Percentiles rank a stretch among this genome's conserved stretches.
phyloP scores from a whole-genome alignment of 75 land plant species.

The Picea glauca region DNA sequence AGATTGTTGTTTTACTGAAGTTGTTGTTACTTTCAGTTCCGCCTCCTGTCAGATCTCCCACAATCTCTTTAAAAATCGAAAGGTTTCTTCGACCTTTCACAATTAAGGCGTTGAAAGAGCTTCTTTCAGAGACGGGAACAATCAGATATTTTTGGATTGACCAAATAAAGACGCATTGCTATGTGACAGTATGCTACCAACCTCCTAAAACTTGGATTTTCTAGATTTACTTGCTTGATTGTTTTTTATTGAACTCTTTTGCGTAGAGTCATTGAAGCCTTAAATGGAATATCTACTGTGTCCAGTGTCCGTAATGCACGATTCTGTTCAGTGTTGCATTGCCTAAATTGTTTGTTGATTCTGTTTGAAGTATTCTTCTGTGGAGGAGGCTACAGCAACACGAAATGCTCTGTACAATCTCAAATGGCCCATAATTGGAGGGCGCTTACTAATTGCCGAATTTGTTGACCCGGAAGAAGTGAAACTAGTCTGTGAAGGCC shows the following conservation, averaged over 20 bases:
- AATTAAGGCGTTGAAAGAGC: conserved; percentile 42
- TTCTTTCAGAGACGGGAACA: conserved; percentile 36
- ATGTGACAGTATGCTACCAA: conserved; percentile 32
- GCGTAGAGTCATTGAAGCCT: not conserved
- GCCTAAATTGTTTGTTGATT: conserved; percentile 11
- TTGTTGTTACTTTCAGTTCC: conserved; percentile 25
- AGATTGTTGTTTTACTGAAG: not conserved
- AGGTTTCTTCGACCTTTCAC: conserved; percentile 52
- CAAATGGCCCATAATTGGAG: conserved; percentile 42
- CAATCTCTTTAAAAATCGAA: conserved; percentile 37
- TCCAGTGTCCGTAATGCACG: not conserved
- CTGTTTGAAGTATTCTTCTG: conserved; percentile 34
- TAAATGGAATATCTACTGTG: conserved; percentile 1
- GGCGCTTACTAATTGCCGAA: conserved; percentile 39
- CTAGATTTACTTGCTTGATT: not conserved
- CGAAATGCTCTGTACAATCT: conserved; percentile 39
- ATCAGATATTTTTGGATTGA: conserved; percentile 45
- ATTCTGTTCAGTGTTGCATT: not conserved
- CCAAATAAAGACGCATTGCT: conserved; percentile 59
- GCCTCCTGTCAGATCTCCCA: conserved; percentile 24
- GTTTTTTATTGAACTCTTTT: not conserved
- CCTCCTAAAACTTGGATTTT: not conserved
- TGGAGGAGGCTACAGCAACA: conserved; percentile 45
- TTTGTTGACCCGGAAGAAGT: conserved; percentile 47
- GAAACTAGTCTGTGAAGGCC: conserved; percentile 21